Conservation (phyloP, 139 green algal genomes). For the Coelastrella sp. region DNA sequence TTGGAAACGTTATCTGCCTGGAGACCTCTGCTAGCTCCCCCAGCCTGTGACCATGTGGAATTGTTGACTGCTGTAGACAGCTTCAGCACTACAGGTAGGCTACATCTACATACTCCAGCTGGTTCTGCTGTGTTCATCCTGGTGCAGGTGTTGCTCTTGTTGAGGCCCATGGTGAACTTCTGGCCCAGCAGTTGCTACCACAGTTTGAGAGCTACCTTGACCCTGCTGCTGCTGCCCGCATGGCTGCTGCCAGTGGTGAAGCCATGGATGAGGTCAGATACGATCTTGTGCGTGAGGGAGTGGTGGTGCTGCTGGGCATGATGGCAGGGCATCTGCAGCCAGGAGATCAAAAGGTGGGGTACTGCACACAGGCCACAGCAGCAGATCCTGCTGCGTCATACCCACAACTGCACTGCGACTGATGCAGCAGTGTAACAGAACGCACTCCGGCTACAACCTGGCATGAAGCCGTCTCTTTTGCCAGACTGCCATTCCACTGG, state of each 20-base stretch:
- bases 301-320: conserved; percentile 94
- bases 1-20: too few relatives aligned
- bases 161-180: conserved; percentile 53
- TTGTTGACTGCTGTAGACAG: too few relatives aligned
- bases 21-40: too few relatives aligned
- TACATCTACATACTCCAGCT: not conserved
- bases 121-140: not conserved
- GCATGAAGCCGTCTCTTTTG: too few relatives aligned
- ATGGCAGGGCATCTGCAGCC: conserved; percentile 88
- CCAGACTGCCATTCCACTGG: too few relatives aligned
- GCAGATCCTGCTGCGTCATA: not conserved
- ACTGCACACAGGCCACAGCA: not conserved
- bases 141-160: conserved; percentile 83
- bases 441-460: too few relatives aligned
- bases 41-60: too few relatives aligned
- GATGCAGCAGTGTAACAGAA: too few relatives aligned
- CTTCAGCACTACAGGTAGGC: too few relatives aligned
- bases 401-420: too few relatives aligned
- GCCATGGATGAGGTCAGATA: conserved; percentile 65
- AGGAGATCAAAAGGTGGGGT: conserved; percentile 73
- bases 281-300: conserved; percentile 91
- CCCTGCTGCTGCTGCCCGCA: conserved; percentile 42
- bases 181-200: conserved; percentile 82
- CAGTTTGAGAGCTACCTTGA: conserved; percentile 92
- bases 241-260: not conserved